These are phyloP conservation scores for Thraustotheca clavata DNA, from an alignment of 352 stramenopile genomes.

Conservation along the genomic window DNA sequence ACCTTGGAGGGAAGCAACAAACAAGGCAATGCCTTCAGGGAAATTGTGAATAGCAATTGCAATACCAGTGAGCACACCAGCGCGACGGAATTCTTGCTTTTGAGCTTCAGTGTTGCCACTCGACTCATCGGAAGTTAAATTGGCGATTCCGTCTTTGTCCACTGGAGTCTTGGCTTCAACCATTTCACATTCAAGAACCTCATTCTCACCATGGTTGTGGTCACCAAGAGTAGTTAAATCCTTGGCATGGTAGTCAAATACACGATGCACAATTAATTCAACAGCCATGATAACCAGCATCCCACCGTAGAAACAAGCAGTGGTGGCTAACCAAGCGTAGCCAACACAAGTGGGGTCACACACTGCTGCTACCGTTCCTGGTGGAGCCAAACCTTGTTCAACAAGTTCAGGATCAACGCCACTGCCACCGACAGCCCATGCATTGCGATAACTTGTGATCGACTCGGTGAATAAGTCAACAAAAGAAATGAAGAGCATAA, in stretches of 20 bases:
- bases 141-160: background rate
- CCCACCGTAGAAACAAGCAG: conserved; percentile 46
- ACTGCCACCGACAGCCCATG: conserved; percentile 39
- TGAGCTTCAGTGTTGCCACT: background rate
- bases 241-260: conserved; percentile 29
- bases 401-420: conserved; percentile 48
- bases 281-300: conserved; percentile 54
- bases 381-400: conserved; percentile 32
- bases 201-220: background rate
- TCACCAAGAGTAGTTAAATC: background rate
- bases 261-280: conserved; percentile 51
- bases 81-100: conserved; percentile 57
- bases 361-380: conserved; percentile 26
- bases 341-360: conserved; percentile 52
- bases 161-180: background rate
- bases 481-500: conserved; percentile 72
- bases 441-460: conserved; percentile 42
- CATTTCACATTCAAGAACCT: background rate
- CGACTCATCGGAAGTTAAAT: background rate
- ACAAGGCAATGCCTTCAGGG: conserved; percentile 93
- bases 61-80: conserved; percentile 89
- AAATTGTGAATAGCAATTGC: conserved; percentile 97
- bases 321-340: conserved; percentile 50
- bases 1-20: conserved; percentile 87
- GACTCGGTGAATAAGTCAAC: conserved; percentile 52